Base-by-base conservation (phyloP, 805 yeast species). In the Torulaspora microellipsoides region DNA sequence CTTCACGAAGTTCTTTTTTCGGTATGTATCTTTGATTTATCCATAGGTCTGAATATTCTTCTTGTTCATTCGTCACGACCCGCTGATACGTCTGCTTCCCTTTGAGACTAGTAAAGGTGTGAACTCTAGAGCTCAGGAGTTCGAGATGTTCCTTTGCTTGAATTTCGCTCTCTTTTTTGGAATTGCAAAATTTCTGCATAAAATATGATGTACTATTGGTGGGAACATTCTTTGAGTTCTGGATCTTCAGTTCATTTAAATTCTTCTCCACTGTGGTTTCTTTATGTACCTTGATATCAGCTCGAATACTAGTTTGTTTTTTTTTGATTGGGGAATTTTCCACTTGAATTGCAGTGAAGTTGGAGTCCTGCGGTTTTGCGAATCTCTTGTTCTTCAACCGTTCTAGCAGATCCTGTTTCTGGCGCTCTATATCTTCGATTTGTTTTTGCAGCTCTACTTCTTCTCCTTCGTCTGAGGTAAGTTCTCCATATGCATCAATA, bases 21-120 rank as follows among this genome's bases (percentile, higher is more conserved):
- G 71, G 60, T 1, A 83, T 54, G 52, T 79, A 83, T 36, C 85
- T 61, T 45, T 70, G 70, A 0, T 62, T 52, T 1, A 80, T 45
- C 45, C 66, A 55, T 15, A 69, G 61, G 0, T 76, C 74, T 0
- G 83, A 72, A 49, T 58, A 72, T 7, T 48, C 49, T 36, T 80
- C 85, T n/a, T 52, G 51, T 40, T 76, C 78, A 42, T 74, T 64
- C 1, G 66, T 72, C 8, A 46, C 51, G 1, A 50, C 27, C 1
- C 71, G 67, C 27, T 55, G 53, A 28, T 51, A 56, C 8, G 53
- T 36, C 4, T 34, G 8, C n/a, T 49, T 45, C 2, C 52, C 58
- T 0, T 53, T 29, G 12, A 38, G 40, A 14, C 52, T 51, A 29
- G 61, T 64, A 53, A 75, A 75, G 3, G 73, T 60, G 44, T 67